Evolutionary conservation across 2,329 filamentous ascomycete species (phyloP).

Genomic region (Trichoderma asperellum): DNA sequence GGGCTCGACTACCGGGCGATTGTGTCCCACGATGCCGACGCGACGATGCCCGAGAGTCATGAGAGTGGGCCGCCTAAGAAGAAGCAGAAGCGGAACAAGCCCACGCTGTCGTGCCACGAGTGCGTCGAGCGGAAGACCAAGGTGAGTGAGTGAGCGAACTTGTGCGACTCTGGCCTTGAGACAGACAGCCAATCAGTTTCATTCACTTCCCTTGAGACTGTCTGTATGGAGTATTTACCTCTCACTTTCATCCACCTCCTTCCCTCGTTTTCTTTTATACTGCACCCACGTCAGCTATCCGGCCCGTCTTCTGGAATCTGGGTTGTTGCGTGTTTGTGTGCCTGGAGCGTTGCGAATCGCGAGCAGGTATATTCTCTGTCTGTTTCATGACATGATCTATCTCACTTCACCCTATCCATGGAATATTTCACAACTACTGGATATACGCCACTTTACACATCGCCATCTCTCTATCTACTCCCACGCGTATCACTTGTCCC

Average conservation of each 20-base stretch:
- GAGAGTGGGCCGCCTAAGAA: slow-evolving; percentile 56
- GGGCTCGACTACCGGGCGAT: slow-evolving; percentile 23
- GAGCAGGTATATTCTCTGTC: background rate
- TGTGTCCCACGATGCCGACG: slow-evolving; percentile 30
- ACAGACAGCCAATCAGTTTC: background rate
- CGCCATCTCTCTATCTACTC: background rate
- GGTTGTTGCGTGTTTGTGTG: background rate
- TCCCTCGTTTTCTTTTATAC: background rate
- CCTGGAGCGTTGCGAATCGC: background rate
- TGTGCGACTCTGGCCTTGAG: background rate
- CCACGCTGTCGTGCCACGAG: slow-evolving; percentile 76
- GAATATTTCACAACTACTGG: background rate
- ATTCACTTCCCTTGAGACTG: background rate
- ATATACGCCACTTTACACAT: background rate
- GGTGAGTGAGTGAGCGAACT: slow-evolving; percentile 47
- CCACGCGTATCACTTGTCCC: background rate
- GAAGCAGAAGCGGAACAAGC: slow-evolving; percentile 85
- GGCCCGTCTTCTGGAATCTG: background rate
- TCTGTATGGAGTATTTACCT: background rate
- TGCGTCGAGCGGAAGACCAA: slow-evolving; percentile 85
- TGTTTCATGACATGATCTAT: background rate
- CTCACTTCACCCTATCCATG: background rate
- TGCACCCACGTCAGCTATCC: background rate
- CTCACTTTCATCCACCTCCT: background rate
- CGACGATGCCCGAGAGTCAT: slow-evolving; percentile 35